A percentile compares a stretch with the other conserved stretches of the same genome.
Evolutionary conservation across 2,329 filamentous ascomycete species (phyloP).

Genomic region (Cladophialophora exuberans): DNA sequence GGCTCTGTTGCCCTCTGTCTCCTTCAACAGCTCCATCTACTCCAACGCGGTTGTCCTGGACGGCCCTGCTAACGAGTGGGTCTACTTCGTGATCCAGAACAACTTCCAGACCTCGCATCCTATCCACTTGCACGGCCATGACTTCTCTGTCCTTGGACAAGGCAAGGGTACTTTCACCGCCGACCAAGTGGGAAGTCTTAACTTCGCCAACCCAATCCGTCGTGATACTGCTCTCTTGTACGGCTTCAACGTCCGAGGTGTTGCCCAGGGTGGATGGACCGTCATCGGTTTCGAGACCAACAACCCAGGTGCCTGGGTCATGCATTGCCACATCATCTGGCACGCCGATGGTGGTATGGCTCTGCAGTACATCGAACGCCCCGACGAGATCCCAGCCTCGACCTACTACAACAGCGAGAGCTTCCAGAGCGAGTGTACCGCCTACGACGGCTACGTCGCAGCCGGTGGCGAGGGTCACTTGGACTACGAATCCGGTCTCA

Average conservation of each 20-base stretch:
- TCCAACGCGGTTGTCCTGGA: conserved; percentile 28
- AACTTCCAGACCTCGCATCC: conserved; percentile 52
- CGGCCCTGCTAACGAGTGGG: conserved; percentile 26
- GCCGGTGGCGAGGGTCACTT: conserved; percentile 13
- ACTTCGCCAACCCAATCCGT: conserved; percentile 65
- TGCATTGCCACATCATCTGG: conserved; percentile 84
- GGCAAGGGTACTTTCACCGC: conserved; percentile 47
- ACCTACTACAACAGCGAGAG: conserved; percentile 21
- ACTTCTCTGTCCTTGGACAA: conserved; percentile 67
- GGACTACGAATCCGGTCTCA: conserved; percentile 27
- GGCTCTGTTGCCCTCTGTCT: conserved; percentile 22
- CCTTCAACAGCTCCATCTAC: conserved; percentile 31
- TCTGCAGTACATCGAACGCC: conserved; percentile 44
- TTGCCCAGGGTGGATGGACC: conserved; percentile 58
- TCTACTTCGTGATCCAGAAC: conserved; percentile 35
- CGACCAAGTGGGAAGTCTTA: conserved; percentile 59
- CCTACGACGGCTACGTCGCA: conserved; percentile 19
- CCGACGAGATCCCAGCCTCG: conserved; percentile 20
- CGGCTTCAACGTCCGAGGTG: conserved; percentile 47
- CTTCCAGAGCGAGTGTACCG: conserved; percentile 31
- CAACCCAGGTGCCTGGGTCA: conserved; percentile 64
- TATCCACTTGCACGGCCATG: conserved; percentile 72
- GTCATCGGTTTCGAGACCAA: conserved; percentile 58
- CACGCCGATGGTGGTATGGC: conserved; percentile 69
- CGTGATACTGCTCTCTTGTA: conserved; percentile 70